phyloP scores from a whole-genome alignment of 441 rosid genomes.

The Cnidoscolus chayamansa region DNA sequence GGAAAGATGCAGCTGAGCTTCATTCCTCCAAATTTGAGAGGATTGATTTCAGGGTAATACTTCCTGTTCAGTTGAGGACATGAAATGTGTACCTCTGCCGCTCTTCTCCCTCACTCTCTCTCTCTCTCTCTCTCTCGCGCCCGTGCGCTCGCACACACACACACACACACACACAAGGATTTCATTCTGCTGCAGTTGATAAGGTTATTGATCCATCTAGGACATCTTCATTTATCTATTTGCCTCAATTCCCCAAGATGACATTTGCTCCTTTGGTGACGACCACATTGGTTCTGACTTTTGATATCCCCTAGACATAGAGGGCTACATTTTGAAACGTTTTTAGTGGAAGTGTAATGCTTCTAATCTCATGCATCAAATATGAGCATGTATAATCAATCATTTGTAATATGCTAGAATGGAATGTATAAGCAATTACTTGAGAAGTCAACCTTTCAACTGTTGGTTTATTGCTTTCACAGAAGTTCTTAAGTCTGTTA shows the following conservation, averaged over 20 bases:
- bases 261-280: not conserved
- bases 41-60: conserved; percentile 75
- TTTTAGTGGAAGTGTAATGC: not conserved
- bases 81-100: no score
- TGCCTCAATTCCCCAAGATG: not conserved
- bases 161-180: not conserved
- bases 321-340: not conserved
- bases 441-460: no score
- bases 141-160: not conserved
- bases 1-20: conserved; percentile 52
- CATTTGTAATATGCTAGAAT: no score
- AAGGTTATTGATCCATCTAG: not conserved
- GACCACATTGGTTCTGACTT: not conserved
- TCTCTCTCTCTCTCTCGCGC: no score
- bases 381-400: no score
- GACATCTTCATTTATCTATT: not conserved
- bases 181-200: not conserved
- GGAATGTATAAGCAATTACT: no score
- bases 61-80: no score
- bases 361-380: not conserved
- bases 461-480: not conserved
- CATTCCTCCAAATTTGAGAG: conserved; percentile 58
- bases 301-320: not conserved
- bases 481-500: not conserved
- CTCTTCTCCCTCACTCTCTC: no score